Evolutionary conservation across 495 filamentous ascomycete genomes (phyloP).

Genomic region (Bacidia gigantensis): DNA sequence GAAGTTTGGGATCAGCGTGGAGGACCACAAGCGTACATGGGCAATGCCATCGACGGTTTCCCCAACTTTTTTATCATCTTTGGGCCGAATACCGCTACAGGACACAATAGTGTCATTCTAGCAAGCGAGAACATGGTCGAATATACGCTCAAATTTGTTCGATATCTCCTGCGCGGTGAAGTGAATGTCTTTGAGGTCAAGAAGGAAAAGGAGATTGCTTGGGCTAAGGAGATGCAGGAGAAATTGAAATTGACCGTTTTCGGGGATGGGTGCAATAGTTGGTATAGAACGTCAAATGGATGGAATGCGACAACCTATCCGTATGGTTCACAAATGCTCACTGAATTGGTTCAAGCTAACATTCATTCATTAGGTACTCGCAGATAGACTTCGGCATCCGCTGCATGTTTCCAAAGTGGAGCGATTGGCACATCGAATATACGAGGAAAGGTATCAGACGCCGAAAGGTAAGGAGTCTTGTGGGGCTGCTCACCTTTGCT

Average conservation of each 20-base stretch:
- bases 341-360: too few relatives aligned
- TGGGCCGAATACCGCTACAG: conserved; percentile 52
- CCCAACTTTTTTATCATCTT: conserved; percentile 58
- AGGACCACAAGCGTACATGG: conserved; percentile 48
- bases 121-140: conserved; percentile 46
- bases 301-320: conserved; percentile 50
- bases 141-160: conserved; percentile 30
- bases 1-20: conserved; percentile 41
- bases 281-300: conserved; percentile 41
- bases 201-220: conserved; percentile 39
- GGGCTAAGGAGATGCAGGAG: conserved; percentile 39
- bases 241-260: conserved; percentile 40
- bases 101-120: conserved; percentile 48
- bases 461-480: conserved; percentile 13
- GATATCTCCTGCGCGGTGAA: conserved; percentile 27
- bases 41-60: conserved; percentile 49
- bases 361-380: conserved; percentile 30
- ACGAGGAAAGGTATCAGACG: conserved; percentile 32
- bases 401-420: conserved; percentile 43
- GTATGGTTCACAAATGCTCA: too few relatives aligned
- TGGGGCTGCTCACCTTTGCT: conserved; percentile 17
- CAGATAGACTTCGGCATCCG: conserved; percentile 35
- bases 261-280: conserved; percentile 39
- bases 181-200: conserved; percentile 32
- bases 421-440: conserved; percentile 39